Base-by-base conservation (phyloP, 805 yeast genomes). In the Debaryomyces hansenii region DNA sequence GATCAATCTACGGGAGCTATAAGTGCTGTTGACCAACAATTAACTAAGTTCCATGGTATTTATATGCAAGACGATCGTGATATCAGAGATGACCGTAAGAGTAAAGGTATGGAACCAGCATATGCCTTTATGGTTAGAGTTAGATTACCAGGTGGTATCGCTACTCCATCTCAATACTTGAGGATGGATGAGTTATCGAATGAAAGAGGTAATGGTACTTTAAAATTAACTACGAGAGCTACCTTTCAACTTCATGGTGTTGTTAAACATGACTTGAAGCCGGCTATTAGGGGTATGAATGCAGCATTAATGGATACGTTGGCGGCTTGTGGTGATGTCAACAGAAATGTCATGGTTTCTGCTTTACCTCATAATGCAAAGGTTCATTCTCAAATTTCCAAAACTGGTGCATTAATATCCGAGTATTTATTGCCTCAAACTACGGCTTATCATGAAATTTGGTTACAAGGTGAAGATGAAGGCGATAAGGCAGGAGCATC, bases 51-150 rank as follows among this genome's bases (percentile, higher is more conserved):
- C 82, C 98, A 92, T 68, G 98, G 98, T 71, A 90, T 90, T 56
- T 92, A 92, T 67, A 90, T 92, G 96, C 98, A 92, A 74, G 98
- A 92, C 67, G 98, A 92, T 66, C 88, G 98, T 74, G 98, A 92
- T 68, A 76, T 92, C 49, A 82, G 98, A 67, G 98, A 92, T 46
- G 86, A 87, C 57, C 84, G 97, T 63, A 92, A 91, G 71, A 81
- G 88, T 40, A 89, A 87, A 63, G 97, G 98, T 37, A 67, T 88
- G 52, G 98, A 92, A 70, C 98, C 98, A 14, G 96, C 95, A 42
- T 92, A 88, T 67, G 79, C 95, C n/a, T 92, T 92, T 70, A 92
- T 92, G 98, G 91, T 90, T 14, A 87, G 98, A 72, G 90, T 89
- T 46, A 84, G 98, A 70, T 76, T 92, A 57, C 97, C 98, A 38